Evolutionary conservation across 208 protist species (phyloP).

Genomic region (Vickermania ingenoplastis): DNA sequence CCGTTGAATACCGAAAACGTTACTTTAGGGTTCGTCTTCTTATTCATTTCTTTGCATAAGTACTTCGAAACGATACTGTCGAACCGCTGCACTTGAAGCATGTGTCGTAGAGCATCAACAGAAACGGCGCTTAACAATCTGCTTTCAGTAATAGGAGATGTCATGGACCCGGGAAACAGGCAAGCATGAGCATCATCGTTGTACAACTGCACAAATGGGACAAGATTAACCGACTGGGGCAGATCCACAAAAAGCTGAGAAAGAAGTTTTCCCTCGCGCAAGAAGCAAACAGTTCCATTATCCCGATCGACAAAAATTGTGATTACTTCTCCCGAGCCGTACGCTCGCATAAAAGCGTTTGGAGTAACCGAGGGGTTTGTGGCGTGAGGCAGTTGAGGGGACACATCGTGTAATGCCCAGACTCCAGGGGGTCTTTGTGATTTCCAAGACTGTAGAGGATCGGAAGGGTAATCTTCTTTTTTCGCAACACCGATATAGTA

Average conservation of each 20-base stretch:
- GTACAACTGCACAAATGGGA: slow-evolving; percentile 88
- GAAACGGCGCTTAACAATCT: slow-evolving; percentile 69
- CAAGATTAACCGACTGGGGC: slow-evolving; percentile 64
- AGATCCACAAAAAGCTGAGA: slow-evolving; percentile 80
- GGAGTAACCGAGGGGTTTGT: slow-evolving; percentile 83
- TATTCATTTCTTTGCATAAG: slow-evolving; percentile 60
- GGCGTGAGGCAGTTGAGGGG: slow-evolving; percentile 81
- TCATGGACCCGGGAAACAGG: slow-evolving; percentile 73
- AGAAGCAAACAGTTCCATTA: slow-evolving; percentile 67
- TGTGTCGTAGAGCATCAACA: slow-evolving; percentile 79
- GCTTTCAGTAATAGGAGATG: slow-evolving; percentile 56
- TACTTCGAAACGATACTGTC: slow-evolving; percentile 55
- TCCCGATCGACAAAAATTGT: slow-evolving; percentile 74
- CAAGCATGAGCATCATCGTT: slow-evolving; percentile 77
- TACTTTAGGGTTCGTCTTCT: slow-evolving; percentile 50
- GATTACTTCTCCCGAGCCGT: slow-evolving; percentile 75
- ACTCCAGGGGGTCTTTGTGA: slow-evolving; percentile 76
- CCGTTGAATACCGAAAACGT: slow-evolving; percentile 77
- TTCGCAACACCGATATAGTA: slow-evolving; percentile 84
- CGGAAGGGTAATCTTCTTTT: slow-evolving; percentile 49
- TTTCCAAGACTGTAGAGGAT: slow-evolving; percentile 82
- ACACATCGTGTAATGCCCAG: slow-evolving; percentile 86
- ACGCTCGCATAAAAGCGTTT: slow-evolving; percentile 85
- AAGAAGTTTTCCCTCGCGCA: slow-evolving; percentile 78
- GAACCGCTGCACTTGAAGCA: slow-evolving; percentile 78